Conservation (phyloP, 768 basidiomycete genomes). For the Mycena epipterygia region DNA sequence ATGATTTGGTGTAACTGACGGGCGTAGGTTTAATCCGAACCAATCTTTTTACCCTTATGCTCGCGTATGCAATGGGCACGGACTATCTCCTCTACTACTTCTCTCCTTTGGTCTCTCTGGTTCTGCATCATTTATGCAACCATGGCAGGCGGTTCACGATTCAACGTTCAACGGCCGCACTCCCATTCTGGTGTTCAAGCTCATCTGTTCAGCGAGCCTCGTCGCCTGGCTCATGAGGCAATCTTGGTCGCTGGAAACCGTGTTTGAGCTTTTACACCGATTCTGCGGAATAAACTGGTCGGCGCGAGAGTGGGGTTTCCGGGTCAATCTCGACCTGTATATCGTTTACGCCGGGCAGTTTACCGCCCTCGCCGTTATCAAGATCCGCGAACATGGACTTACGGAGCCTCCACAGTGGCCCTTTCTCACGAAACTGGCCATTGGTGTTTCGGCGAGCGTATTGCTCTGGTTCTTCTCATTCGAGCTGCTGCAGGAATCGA, state of each 20-base stretch:
- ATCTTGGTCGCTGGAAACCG: slow-evolving; percentile 69
- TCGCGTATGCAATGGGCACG: slow-evolving; percentile 94
- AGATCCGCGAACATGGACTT: slow-evolving; percentile 70
- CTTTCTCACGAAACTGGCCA: slow-evolving; percentile 55
- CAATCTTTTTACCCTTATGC: slow-evolving; percentile 84
- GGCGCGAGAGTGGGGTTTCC: slow-evolving; percentile 89
- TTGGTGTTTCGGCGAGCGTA: slow-evolving; percentile 64
- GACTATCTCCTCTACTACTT: slow-evolving; percentile 94
- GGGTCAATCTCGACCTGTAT: slow-evolving; percentile 90
- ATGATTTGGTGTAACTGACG: slow-evolving; percentile 19
- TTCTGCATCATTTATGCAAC: slow-evolving; percentile 89
- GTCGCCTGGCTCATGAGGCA: slow-evolving; percentile 78
- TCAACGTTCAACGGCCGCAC: slow-evolving; percentile 84
- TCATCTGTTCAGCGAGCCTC: slow-evolving; percentile 71
- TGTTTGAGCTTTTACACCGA: slow-evolving; percentile 75
- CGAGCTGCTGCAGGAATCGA: slow-evolving; percentile 81
- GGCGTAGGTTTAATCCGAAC: slow-evolving; percentile 80
- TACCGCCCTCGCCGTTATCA: slow-evolving; percentile 78
- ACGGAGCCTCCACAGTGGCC: slow-evolving; percentile 57
- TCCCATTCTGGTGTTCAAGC: slow-evolving; percentile 77
- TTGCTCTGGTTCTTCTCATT: slow-evolving; percentile 88
- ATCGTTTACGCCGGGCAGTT: slow-evolving; percentile 93
- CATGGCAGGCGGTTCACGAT: slow-evolving; percentile 75
- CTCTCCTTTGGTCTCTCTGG: slow-evolving; percentile 91
- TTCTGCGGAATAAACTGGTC: slow-evolving; percentile 87